Evolutionary conservation across 768 basidiomycete species (phyloP).

Genomic region (Boletus fagicola): DNA sequence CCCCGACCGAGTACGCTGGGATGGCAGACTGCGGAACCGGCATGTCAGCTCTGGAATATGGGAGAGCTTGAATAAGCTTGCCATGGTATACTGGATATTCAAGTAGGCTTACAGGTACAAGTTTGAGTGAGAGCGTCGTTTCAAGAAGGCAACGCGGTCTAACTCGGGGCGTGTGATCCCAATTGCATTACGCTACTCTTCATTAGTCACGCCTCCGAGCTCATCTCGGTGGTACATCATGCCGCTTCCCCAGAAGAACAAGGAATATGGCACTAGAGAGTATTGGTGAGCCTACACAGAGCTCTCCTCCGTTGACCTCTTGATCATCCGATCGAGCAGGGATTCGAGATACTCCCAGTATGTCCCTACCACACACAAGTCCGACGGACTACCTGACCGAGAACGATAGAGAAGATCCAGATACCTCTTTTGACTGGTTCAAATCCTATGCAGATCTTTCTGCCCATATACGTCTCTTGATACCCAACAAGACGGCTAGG

Average conservation of each 20-base stretch:
- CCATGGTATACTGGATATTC: conserved; percentile 24
- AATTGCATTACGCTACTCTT: neutral
- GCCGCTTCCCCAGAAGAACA: conserved; percentile 59
- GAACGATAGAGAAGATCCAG: conserved; percentile 50
- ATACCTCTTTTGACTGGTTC: conserved; percentile 82
- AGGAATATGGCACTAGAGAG: conserved; percentile 63
- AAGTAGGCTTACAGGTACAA: conserved; percentile 22
- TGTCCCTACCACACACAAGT: conserved; percentile 21
- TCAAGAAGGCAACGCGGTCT: neutral
- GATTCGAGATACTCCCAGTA: conserved; percentile 68
- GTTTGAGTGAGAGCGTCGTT: neutral
- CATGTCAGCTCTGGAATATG: conserved; percentile 22
- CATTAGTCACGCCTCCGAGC: neutral
- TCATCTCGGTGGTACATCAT: conserved; percentile 5
- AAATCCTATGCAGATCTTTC: conserved; percentile 77
- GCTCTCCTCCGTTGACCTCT: neutral
- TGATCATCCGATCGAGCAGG: conserved; percentile 40
- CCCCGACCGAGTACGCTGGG: conserved; percentile 77
- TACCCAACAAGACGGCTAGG: conserved; percentile 57
- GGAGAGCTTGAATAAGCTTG: conserved; percentile 20
- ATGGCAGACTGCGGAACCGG: conserved; percentile 62
- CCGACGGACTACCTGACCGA: conserved; percentile 4
- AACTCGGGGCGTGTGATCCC: conserved; percentile 16
- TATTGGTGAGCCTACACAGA: conserved; percentile 55
- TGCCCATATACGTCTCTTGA: conserved; percentile 53